Evolutionary conservation across 805 yeast species (phyloP).

Genomic region (Pichia gijzeniarum): DNA sequence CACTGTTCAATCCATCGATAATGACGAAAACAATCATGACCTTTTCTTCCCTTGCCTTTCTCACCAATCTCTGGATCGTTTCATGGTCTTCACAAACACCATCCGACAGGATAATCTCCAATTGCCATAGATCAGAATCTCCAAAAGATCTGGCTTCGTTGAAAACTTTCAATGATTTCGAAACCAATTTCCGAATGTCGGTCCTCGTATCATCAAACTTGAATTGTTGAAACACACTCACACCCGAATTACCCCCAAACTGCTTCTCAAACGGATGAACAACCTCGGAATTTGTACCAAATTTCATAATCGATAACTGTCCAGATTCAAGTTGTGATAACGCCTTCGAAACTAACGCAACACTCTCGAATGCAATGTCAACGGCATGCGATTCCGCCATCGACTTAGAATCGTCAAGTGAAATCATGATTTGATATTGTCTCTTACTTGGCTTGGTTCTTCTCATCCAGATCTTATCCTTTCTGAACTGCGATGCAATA

Average conservation of each 20-base stretch:
- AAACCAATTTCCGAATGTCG: constrained; percentile 68
- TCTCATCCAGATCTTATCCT: constrained; percentile 97
- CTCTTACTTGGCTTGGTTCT: constrained; percentile 97
- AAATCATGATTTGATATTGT: constrained; percentile 94
- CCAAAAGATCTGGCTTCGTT: constrained; percentile 42
- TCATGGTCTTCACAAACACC: constrained; percentile 97
- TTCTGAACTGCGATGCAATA: constrained; percentile 94
- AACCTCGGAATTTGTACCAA: constrained; percentile 77
- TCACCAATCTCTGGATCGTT: constrained; percentile 71
- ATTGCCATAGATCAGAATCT: constrained; percentile 75
- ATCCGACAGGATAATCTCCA: constrained; percentile 88
- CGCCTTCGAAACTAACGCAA: constrained; percentile 90
- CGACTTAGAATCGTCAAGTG: constrained; percentile 95
- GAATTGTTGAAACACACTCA: constrained; percentile 78
- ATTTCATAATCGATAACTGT: constrained; percentile 80
- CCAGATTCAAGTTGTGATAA: constrained; percentile 93
- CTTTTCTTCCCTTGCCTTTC: constrained; percentile 85
- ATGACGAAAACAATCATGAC: constrained; percentile 94
- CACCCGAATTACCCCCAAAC: constrained; percentile 78
- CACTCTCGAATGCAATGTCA: constrained; percentile 88
- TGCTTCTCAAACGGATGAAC: constrained; percentile 89
- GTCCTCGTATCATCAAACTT: constrained; percentile 86
- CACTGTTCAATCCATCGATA: constrained; percentile 80
- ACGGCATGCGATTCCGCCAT: constrained; percentile 93
- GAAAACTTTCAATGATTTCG: constrained; percentile 67